Percentiles rank a stretch among this genome's conserved stretches.
Evolutionary conservation across 1,284 basidiomycete species (phyloP).

Genomic region (Puccinia novopanici): DNA sequence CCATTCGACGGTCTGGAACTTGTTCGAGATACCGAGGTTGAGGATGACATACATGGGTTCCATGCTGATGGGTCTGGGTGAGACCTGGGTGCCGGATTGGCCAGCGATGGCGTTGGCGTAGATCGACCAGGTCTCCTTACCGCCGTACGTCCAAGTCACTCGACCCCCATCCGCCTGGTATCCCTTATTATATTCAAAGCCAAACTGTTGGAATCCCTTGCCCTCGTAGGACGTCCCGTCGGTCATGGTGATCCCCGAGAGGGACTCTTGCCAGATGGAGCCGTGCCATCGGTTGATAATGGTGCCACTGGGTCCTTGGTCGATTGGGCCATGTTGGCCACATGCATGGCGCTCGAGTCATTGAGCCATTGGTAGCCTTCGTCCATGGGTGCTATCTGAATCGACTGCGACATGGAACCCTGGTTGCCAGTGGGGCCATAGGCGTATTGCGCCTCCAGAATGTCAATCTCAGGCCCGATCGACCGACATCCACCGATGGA

Average conservation of each 20-base stretch:
- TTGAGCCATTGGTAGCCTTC: constrained; percentile 60
- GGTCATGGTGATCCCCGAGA: constrained; percentile 61
- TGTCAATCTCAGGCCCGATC: constrained; percentile 65
- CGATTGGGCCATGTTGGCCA: constrained; percentile 63
- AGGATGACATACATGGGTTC: constrained; percentile 51
- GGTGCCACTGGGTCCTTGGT: constrained; percentile 33
- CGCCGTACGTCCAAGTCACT: constrained; percentile 37
- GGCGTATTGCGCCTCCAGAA: constrained; percentile 63
- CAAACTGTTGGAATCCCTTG: constrained; percentile 53
- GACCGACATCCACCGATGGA: constrained; percentile 55
- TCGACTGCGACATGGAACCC: constrained; percentile 60
- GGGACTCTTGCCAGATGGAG: constrained; percentile 69
- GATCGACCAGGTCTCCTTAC: constrained; percentile 47
- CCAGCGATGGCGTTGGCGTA: constrained; percentile 35
- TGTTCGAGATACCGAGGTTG: constrained; percentile 48
- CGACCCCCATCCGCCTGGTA: constrained; percentile 44
- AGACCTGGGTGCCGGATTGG: constrained; percentile 30
- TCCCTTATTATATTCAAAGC: constrained; percentile 54
- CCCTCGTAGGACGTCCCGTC: constrained; percentile 55
- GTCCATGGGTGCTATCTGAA: constrained; percentile 65
- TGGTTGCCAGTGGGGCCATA: constrained; percentile 52
- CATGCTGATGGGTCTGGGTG: constrained; percentile 30
- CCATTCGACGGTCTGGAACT: constrained; percentile 49
- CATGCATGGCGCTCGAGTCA: constrained; percentile 62
- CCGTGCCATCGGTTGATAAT: constrained; percentile 65